Base-by-base conservation (phyloP, 805 yeast genomes). In the Cyberlindnera mrakii region DNA sequence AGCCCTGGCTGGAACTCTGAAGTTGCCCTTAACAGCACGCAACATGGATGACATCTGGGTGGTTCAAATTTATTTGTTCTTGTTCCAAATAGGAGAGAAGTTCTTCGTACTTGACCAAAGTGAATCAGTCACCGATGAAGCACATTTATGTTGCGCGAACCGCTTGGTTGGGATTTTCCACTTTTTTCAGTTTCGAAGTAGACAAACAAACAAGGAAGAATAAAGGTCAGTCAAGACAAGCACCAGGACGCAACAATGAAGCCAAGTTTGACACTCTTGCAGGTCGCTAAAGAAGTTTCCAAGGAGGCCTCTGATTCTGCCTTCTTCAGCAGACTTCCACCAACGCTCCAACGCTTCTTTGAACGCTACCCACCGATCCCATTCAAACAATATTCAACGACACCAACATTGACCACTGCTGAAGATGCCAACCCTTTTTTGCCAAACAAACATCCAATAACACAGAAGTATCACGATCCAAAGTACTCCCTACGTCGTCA, bases 331-430 rank as follows among this genome's bases (percentile, higher is more conserved):
- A 71, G 76, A 62, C 77, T 89, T 34, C 97, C 96, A 16, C 68
- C 63, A 40, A 75, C 74, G 58, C 72, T 89, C 30, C 83, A 79
- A 59, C 75, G 67, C 50, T 90, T 89, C 64, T 89, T 90, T 67
- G 71, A 77, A 39, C 82, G 78, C 61, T 86, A 78, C 58, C 97
- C 97, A 29, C 96, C 96, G 8, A 67, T 82, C 18, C 91, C 89
- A n/a, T 79, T 78, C 64, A 74, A 75, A 16, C 60, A 73, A 51
- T 90, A 88, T 62, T 70, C 86, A 5, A 65, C 71, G 3, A 73
- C 71, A 48, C 84, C 95, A 40, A 76, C 85, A 2, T 66, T 77
- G 25, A 80, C 85, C 18, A 67, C 66, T 39, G 90, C 88, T 39
- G 72, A 76, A 18, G 75, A 77, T 47, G 85, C 89, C 53, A 90